phyloP scores from a whole-genome alignment of 73 alveolate species.

The Paramecium primaurelia region DNA sequence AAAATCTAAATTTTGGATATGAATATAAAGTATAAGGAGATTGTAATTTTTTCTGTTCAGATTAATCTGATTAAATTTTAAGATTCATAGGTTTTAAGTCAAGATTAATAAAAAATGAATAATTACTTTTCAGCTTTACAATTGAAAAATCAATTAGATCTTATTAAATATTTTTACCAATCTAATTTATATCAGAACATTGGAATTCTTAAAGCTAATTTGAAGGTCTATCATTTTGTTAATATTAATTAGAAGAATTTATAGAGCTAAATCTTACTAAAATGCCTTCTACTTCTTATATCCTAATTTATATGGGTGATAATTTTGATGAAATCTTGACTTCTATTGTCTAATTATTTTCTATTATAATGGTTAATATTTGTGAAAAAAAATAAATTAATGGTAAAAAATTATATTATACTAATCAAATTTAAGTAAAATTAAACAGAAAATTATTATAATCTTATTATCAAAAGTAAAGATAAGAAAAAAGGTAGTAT shows the following conservation, averaged over 20 bases:
- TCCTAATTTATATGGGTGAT: neutral
- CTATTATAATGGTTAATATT: neutral
- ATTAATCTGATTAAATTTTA: neutral
- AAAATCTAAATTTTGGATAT: neutral
- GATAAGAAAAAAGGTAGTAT: neutral
- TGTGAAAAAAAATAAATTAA: neutral
- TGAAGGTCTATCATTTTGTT: neutral
- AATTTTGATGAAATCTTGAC: neutral
- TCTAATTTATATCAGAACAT: neutral
- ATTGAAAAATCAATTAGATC: neutral
- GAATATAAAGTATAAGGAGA: neutral
- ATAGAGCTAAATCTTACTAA: neutral
- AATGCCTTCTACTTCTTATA: neutral
- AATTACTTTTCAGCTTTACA: neutral
- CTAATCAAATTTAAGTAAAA: neutral
- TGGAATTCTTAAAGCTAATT: neutral
- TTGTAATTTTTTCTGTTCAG: neutral
- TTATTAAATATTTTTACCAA: neutral
- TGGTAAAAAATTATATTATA: neutral
- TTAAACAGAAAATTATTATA: neutral
- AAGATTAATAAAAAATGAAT: neutral
- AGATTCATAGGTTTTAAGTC: neutral
- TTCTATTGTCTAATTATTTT: neutral
- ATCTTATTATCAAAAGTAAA: neutral
- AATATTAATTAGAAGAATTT: neutral